A percentile compares a stretch with the other conserved stretches of the same genome.
Evolutionary conservation across 352 stramenopile species (phyloP).

Genomic region (Phytophthora tentaculata): DNA sequence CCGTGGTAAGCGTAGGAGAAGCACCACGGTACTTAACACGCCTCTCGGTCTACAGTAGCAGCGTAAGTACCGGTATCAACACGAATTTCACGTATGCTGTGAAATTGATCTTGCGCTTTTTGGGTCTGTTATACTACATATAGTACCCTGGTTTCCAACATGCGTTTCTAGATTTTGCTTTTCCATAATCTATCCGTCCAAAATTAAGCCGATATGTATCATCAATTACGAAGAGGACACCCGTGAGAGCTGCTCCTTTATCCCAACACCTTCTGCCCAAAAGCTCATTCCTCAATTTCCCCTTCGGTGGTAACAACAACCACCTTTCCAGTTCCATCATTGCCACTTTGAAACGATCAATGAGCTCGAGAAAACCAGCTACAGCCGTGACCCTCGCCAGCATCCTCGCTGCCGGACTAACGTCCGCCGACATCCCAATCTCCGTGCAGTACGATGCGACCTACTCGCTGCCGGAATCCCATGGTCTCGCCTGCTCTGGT

Average conservation of each 20-base stretch:
- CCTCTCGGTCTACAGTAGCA: too few species aligned
- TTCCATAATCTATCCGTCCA: background rate
- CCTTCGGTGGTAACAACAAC: constrained; percentile 14
- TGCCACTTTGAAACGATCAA: constrained; percentile 8
- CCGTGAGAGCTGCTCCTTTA: too few species aligned
- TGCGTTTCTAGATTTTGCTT: background rate
- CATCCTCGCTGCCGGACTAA: constrained; percentile 12
- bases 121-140: too few species aligned
- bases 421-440: constrained; percentile 16
- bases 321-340: background rate
- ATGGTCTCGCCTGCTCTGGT: constrained; percentile 26
- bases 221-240: too few species aligned
- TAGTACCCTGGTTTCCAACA: background rate
- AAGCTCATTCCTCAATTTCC: constrained; percentile 30
- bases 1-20: background rate
- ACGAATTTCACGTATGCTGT: background rate
- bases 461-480: constrained; percentile 27
- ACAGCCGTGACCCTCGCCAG: constrained; percentile 15
- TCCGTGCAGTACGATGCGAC: constrained; percentile 30
- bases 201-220: background rate
- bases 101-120: too few species aligned
- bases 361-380: background rate
- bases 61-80: background rate
- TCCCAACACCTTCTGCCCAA: background rate
- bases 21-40: background rate